A percentile compares a stretch with the other conserved stretches of the same genome.
phyloP scores from a whole-genome alignment of 768 basidiomycete genomes.

The Neoboletus subvelutipes region DNA sequence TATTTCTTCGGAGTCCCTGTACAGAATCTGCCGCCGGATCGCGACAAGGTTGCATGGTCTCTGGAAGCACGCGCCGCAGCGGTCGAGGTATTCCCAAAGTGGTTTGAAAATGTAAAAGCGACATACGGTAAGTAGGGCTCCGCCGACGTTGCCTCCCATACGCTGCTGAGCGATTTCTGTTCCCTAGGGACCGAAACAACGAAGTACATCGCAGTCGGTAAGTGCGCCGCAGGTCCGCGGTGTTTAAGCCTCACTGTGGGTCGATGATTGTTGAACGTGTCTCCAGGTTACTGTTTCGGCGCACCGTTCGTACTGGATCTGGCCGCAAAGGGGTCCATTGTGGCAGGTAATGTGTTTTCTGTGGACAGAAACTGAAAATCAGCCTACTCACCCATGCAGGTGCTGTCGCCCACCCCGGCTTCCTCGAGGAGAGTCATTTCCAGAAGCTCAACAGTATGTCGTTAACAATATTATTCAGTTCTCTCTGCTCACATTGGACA shows the following conservation, averaged over 20 bases:
- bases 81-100: constrained; percentile 41
- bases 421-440: constrained; percentile 54
- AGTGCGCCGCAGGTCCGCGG: not conserved
- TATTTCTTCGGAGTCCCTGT: constrained; percentile 60
- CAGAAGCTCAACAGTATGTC: constrained; percentile 45
- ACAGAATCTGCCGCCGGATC: constrained; percentile 33
- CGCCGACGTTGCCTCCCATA: not conserved
- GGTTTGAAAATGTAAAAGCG: constrained; percentile 48
- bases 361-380: not conserved
- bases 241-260: not conserved
- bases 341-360: constrained; percentile 38
- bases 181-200: constrained; percentile 27
- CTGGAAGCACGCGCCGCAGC: constrained; percentile 36
- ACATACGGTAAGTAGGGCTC: constrained; percentile 39
- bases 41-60: constrained; percentile 45
- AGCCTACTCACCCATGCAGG: constrained; percentile 20
- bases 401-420: constrained; percentile 55
- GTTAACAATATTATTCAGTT: not conserved
- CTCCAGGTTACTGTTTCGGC: constrained; percentile 56
- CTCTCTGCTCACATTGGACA: constrained; percentile 3
- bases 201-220: constrained; percentile 44
- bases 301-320: constrained; percentile 50
- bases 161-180: not conserved
- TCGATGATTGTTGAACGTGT: not conserved
- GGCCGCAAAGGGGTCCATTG: constrained; percentile 42